Percentiles rank a stretch among this genome's conserved stretches.
Conservation (phyloP, 2,329 filamentous ascomycete species). For the Rhinocladiella mackenziei region DNA sequence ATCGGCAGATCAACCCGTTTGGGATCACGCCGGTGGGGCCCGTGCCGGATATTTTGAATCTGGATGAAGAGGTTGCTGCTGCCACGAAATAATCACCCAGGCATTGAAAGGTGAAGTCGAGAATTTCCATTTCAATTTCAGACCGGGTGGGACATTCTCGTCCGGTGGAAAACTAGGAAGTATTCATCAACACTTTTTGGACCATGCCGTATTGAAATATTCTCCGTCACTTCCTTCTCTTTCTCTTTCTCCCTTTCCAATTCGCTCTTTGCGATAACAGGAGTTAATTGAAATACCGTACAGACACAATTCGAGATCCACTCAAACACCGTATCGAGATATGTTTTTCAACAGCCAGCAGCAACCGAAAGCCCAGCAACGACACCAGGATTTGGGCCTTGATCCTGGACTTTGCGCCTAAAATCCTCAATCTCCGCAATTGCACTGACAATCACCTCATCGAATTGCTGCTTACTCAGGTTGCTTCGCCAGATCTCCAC, state of each 20-base stretch:
- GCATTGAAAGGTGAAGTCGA: too few species aligned
- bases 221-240: too few species aligned
- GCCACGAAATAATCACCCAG: constrained; percentile 32
- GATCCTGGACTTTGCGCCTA: constrained; percentile 3
- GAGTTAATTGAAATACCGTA: too few species aligned
- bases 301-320: too few species aligned
- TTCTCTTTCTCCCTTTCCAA: too few species aligned
- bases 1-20: constrained; percentile 61
- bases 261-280: too few species aligned
- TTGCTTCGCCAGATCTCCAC: constrained; percentile 7
- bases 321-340: too few species aligned
- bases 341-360: too few species aligned
- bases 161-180: constrained; percentile 18
- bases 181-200: constrained; percentile 4
- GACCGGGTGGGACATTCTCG: background rate
- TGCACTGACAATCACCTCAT: constrained; percentile 9
- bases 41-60: constrained; percentile 70
- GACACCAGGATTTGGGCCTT: background rate
- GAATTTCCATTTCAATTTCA: too few species aligned
- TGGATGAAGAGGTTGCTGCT: constrained; percentile 72
- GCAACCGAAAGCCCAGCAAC: too few species aligned
- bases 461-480: constrained; percentile 3
- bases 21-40: constrained; percentile 82
- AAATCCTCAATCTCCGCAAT: constrained; percentile 8
- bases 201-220: too few species aligned